Base-by-base conservation (phyloP, 2,329 filamentous ascomycete species). In the Emericellopsis cladophorae region DNA sequence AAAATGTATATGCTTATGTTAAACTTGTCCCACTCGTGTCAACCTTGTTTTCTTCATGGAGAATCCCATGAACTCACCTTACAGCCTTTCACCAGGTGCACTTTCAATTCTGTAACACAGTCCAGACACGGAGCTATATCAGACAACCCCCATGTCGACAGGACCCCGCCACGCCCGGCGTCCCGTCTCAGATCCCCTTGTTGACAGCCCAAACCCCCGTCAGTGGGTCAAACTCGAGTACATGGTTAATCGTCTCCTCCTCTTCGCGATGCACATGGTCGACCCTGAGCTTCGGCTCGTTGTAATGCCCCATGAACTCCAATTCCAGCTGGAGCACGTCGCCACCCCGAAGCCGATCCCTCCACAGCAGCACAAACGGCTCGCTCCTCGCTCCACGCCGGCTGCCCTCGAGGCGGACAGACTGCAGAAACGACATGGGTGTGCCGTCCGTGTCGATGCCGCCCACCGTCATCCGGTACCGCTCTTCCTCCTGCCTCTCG, bases 281-380 rank as follows among this genome's bases (percentile, higher is more conserved):
- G 8, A 39, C 12, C 3, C 11, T 18, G 21, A 67, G 37, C 31
- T 61, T 62, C 0, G 64, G 65, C 45, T 69, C 66, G 2, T 56
- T 55, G 24, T 68, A 69, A 40, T 69, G 57, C 0, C 66, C 64
- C 62, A 69, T 69, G 9, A 69, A 68, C 45, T 68, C 59, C 4
- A 69, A 47, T 18, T 64, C 58, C 1, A 68, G 46, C n/a, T 54
- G 58, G 16, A 66, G 39, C 4, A 50, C 24, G 4, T 48, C 45
- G 0, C 49, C 55, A 1, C 37, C 18, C 4, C 50, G 48, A 2
- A 57, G 37, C 1, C 45, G 45, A 3, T 51, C 53, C 10, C 60
- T 57, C 10, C 65, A 56, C 2, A 47, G 51, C 39, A 67, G 54
- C 0, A 45, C 33, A 23, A 66, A 66, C 0, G 61, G 66, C 48